Conservation (phyloP, 169 alveolate genomes). For the Eimeria brunetti region DNA sequence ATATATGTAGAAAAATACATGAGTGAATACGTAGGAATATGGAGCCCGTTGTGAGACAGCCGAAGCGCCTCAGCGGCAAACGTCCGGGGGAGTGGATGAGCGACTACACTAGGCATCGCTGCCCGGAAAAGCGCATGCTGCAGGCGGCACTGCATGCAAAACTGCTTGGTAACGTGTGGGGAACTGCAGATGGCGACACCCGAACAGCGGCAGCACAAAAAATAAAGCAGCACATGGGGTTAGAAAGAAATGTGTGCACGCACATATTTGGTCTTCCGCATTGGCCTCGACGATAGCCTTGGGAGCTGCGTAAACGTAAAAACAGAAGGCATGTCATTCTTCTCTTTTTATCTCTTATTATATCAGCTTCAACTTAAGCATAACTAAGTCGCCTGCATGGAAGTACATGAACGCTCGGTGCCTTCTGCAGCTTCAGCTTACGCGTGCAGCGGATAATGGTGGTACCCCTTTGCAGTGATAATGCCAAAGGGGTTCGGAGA, state of each 20-base stretch:
- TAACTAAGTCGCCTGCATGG: neutral
- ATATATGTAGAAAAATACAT: neutral
- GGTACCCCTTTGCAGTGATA: constrained; percentile 14
- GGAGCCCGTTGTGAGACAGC: neutral
- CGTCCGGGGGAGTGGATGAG: neutral
- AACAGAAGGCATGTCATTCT: neutral
- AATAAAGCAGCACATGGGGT: neutral
- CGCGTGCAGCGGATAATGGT: constrained; percentile 29
- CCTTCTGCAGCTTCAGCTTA: neutral
- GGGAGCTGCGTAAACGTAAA: constrained; percentile 15
- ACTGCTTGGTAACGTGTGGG: neutral
- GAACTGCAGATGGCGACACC: neutral
- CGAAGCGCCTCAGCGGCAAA: neutral
- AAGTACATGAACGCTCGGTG: neutral
- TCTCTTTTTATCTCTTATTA: neutral
- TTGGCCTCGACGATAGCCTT: neutral
- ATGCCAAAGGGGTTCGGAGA: neutral
- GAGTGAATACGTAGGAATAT: neutral
- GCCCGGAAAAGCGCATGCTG: neutral
- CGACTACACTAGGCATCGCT: neutral
- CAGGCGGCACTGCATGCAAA: neutral
- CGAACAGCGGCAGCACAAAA: neutral
- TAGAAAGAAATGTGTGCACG: neutral
- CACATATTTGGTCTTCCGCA: neutral
- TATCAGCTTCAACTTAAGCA: neutral